Evolutionary conservation across 2,329 filamentous ascomycete species (phyloP).

Genomic region (Ophiocordyceps camponoti-saundersi): DNA sequence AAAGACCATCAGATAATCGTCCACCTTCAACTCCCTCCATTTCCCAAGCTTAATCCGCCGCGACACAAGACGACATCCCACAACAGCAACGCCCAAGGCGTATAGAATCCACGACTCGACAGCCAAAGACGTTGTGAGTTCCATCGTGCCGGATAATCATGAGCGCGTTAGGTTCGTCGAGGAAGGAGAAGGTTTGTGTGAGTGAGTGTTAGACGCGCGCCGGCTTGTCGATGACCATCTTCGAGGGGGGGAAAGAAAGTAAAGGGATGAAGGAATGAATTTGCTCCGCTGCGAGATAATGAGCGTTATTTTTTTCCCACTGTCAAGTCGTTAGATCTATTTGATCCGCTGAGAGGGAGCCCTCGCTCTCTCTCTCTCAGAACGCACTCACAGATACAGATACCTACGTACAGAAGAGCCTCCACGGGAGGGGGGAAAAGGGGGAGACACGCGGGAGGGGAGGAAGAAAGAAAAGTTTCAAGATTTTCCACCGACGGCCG

Average conservation of each 20-base stretch:
- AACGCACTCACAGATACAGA: too few relatives aligned
- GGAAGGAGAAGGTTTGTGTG: not conserved
- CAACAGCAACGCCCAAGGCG: constrained; percentile 9
- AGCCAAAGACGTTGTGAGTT: constrained; percentile 8
- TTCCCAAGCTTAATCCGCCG: constrained; percentile 23
- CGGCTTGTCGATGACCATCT: not conserved
- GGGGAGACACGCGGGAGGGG: too few relatives aligned
- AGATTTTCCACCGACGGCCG: too few relatives aligned
- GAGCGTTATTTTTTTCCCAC: too few relatives aligned
- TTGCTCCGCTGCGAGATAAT: too few relatives aligned
- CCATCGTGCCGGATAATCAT: constrained; percentile 6
- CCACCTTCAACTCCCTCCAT: constrained; percentile 28
- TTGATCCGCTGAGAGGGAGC: not conserved
- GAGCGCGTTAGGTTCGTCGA: not conserved
- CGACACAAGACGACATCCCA: constrained; percentile 11
- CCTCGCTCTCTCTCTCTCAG: too few relatives aligned
- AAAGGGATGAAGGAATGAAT: not conserved
- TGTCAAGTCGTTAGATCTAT: not conserved
- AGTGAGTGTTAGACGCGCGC: not conserved
- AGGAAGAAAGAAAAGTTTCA: too few relatives aligned
- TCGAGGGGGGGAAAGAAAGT: not conserved
- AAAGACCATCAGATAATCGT: constrained; percentile 40
- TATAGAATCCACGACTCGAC: constrained; percentile 15
- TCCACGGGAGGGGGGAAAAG: too few relatives aligned
- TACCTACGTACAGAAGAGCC: too few relatives aligned